Percentiles rank a stretch among this genome's conserved stretches.
Evolutionary conservation across 2,329 filamentous ascomycete species (phyloP).

Genomic region (Talaromyces sp.): DNA sequence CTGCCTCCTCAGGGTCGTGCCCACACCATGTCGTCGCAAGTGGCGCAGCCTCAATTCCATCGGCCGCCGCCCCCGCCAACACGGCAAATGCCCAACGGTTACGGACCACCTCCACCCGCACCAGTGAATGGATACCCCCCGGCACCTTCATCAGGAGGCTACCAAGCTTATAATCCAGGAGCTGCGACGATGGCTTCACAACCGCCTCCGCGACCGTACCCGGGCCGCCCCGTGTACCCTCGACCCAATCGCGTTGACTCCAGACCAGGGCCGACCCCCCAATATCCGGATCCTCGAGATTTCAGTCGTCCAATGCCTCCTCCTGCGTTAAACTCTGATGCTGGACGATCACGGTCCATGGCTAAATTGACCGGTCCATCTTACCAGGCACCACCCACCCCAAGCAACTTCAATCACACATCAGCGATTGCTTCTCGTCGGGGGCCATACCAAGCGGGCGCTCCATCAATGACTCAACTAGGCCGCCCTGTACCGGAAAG

Average conservation of each 20-base stretch:
- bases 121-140: slow-evolving; percentile 41
- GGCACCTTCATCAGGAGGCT: slow-evolving; percentile 43
- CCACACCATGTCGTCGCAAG: slow-evolving; percentile 71
- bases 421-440: slow-evolving; percentile 78
- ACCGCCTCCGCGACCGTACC: slow-evolving; percentile 62
- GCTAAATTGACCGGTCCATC: slow-evolving; percentile 74
- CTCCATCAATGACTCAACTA: slow-evolving; percentile 78
- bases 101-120: slow-evolving; percentile 42
- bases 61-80: slow-evolving; percentile 45
- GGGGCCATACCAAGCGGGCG: slow-evolving; percentile 66
- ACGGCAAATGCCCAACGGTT: slow-evolving; percentile 50
- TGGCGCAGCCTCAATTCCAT: slow-evolving; percentile 47
- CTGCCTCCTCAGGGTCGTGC: slow-evolving; percentile 70
- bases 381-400: slow-evolving; percentile 61
- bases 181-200: slow-evolving; percentile 47
- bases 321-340: slow-evolving; percentile 79
- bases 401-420: slow-evolving; percentile 64
- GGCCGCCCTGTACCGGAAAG: slow-evolving; percentile 89
- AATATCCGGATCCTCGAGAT: slow-evolving; percentile 62
- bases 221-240: slow-evolving; percentile 70
- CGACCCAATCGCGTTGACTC: slow-evolving; percentile 71
- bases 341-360: slow-evolving; percentile 90
- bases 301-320: slow-evolving; percentile 62
- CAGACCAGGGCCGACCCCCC: slow-evolving; percentile 53
- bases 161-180: slow-evolving; percentile 41